Conservation (phyloP, 208 protist genomes). For the Polymyxa betae region DNA sequence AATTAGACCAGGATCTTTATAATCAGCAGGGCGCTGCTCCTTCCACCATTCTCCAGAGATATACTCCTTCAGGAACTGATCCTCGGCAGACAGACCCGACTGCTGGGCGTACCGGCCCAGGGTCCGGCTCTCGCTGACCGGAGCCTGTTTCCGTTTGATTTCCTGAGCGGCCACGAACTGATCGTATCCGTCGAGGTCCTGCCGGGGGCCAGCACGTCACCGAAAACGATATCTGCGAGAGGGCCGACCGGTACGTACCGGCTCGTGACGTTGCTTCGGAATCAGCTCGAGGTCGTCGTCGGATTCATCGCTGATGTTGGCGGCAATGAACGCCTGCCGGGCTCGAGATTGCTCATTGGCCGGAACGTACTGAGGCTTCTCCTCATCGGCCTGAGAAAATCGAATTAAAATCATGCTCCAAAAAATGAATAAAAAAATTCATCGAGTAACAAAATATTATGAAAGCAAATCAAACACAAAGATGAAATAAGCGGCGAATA, state of each 20-base stretch:
- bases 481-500: no score
- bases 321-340: conserved; percentile 3
- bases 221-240: no score
- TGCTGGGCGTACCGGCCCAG: neutral
- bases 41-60: conserved; percentile 50
- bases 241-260: no score
- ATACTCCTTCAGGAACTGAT: conserved; percentile 52
- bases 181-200: no score
- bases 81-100: neutral
- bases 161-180: no score
- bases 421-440: neutral
- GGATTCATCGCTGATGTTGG: neutral
- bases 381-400: no score
- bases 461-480: no score
- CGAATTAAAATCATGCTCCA: neutral
- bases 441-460: no score
- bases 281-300: neutral
- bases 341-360: neutral
- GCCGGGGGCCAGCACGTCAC: no score
- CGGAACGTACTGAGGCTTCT: neutral
- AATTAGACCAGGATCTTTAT: neutral
- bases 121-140: neutral
- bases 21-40: neutral
- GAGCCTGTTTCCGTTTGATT: neutral
- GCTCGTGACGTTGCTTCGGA: no score